Conservation (phyloP, 192 early-diverging fungal species). For the Phlyctochytrium bullatum region DNA sequence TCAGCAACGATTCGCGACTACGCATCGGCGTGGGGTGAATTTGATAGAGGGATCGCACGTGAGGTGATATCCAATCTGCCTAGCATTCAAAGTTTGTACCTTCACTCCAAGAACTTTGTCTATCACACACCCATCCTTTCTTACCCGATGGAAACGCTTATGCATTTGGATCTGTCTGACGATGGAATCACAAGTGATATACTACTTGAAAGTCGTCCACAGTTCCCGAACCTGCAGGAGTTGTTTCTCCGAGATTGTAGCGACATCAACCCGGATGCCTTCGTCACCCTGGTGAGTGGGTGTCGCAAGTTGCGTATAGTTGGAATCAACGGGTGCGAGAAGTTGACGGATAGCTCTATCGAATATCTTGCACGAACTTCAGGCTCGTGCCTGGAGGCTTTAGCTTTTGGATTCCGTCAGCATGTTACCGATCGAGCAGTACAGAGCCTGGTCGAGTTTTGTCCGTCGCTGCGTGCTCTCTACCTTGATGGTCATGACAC, state of each 20-base stretch:
- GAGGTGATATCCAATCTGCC: not conserved
- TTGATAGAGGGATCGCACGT: not conserved
- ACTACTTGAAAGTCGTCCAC: not conserved
- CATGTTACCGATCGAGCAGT: not conserved
- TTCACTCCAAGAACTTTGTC: not conserved
- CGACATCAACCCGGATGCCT: not conserved
- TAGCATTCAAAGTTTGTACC: not conserved
- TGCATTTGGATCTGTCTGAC: not conserved
- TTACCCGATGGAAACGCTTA: not conserved
- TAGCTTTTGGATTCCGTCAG: not conserved
- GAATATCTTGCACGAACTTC: not conserved
- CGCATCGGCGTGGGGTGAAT: not conserved
- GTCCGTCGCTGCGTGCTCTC: not conserved
- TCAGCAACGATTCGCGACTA: too few relatives aligned
- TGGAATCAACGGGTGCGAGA: not conserved
- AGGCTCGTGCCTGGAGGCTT: not conserved
- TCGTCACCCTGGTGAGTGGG: not conserved
- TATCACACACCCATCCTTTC: not conserved
- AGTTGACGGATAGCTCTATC: not conserved
- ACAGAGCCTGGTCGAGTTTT: not conserved
- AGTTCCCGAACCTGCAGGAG: not conserved
- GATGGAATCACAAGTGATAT: not conserved
- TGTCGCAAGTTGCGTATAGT: not conserved
- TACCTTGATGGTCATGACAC: not conserved
- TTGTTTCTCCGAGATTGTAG: not conserved